phyloP scores from a whole-genome alignment of 225 moss, liverwort and hornwort genomes.

The Physcomitrellopsis africana region DNA sequence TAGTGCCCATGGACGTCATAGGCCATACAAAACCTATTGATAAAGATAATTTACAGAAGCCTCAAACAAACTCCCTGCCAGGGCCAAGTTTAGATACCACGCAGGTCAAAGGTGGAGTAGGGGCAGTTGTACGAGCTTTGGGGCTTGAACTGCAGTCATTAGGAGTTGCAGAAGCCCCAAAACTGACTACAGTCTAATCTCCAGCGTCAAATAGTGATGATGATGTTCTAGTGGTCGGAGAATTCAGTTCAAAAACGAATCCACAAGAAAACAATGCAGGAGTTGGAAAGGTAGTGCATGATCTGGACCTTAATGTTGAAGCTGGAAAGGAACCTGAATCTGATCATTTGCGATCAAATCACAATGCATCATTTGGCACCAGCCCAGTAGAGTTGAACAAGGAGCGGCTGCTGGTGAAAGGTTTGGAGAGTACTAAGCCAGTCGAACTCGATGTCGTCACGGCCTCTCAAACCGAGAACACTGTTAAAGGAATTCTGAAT shows the following conservation, averaged over 20 bases:
- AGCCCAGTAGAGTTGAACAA: constrained; percentile 25
- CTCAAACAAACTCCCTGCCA: constrained; percentile 30
- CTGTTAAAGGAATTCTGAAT: constrained; percentile 8
- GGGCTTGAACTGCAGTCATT: constrained; percentile 13
- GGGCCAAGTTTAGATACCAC: constrained; percentile 28
- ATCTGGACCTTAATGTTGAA: constrained; percentile 59
- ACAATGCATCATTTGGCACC: constrained; percentile 23
- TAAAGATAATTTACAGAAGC: constrained; percentile 37
- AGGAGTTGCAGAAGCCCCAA: constrained; percentile 28
- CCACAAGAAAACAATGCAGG: constrained; percentile 36
- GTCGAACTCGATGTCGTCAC: constrained; percentile 23
- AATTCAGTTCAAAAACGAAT: constrained; percentile 24
- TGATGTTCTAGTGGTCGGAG: constrained; percentile 22
- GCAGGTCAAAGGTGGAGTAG: constrained; percentile 24
- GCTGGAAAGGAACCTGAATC: constrained; percentile 53
- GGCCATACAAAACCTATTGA: constrained; percentile 40
- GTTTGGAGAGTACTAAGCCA: constrained; percentile 13
- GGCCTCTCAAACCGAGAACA: constrained; percentile 18
- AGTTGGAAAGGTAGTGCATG: constrained; percentile 34
- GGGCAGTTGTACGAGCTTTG: constrained; percentile 12
- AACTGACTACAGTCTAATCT: background rate
- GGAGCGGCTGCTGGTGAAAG: constrained; percentile 20
- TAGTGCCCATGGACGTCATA: constrained; percentile 44
- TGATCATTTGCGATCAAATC: constrained; percentile 36
- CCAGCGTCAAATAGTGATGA: constrained; percentile 29